phyloP scores from a whole-genome alignment of 331 rosid species.

The Spiraea crenata region DNA sequence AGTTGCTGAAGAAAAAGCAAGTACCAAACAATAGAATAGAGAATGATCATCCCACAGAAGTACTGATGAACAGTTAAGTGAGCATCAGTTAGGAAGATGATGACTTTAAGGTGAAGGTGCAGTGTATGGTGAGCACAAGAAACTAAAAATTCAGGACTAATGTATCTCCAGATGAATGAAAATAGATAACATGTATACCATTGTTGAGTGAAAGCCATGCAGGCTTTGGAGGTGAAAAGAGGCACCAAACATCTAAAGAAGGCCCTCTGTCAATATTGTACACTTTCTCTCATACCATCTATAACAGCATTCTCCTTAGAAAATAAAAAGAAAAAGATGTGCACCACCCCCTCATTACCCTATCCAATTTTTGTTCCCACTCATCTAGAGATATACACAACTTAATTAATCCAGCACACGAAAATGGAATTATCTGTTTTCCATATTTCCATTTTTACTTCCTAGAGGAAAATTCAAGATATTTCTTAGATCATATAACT shows the following conservation, averaged over 20 bases:
- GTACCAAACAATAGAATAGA: neutral
- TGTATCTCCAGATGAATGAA: neutral
- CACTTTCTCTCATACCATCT: too few species aligned
- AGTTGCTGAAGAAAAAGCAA: neutral
- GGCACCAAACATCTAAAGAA: neutral
- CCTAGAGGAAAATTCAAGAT: too few species aligned
- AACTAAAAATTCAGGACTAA: neutral
- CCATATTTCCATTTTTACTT: too few species aligned
- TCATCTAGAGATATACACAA: too few species aligned
- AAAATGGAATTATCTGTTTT: too few species aligned
- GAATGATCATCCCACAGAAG: neutral
- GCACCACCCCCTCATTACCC: too few species aligned
- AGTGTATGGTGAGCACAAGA: constrained; percentile 3
- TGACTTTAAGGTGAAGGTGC: neutral
- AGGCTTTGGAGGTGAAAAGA: neutral
- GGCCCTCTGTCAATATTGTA: too few species aligned
- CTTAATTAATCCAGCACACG: too few species aligned
- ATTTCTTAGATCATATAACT: too few species aligned
- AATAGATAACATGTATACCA: neutral
- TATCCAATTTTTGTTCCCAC: too few species aligned
- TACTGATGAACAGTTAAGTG: neutral
- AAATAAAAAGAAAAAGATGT: too few species aligned
- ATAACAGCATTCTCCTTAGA: too few species aligned
- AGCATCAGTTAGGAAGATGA: neutral
- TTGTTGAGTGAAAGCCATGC: neutral